Evolutionary conservation across 2,329 filamentous ascomycete genomes (phyloP), one percentile per base, ranked within the genome.

Genomic region (Pseudomassariella vexata): DNA sequence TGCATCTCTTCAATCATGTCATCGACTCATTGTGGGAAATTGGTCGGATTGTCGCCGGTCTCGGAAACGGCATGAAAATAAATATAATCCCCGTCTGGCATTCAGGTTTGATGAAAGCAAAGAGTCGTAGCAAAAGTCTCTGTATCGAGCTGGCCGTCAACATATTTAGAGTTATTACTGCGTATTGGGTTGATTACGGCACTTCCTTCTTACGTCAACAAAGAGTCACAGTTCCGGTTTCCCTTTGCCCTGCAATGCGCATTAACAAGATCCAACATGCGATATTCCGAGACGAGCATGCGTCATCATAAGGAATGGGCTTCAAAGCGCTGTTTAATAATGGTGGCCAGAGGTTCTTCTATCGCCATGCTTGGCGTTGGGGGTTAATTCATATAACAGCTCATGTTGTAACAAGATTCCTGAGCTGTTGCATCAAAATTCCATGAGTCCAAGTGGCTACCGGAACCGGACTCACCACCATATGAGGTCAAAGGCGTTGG

Each of bases 31-130:
- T n/a, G n/a, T n/a, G n/a, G n/a, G n/a, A n/a, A n/a, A n/a, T 67
- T 6, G 68, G 62, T 3, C 54, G 68, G 9, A 57, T 68, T 18
- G 53, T 72, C 8, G 62, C 68, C 1, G 68, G 68, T 5, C 41
- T 68, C 7, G 67, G 67, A 0, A 60, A 65, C 24, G 66, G 66
- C 8, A 58, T 65, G 22, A 57, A 64, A n/a, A n/a, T 11, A 6
- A 17, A n/a, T 3, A 8, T 63, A 0, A 60, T 60, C 0, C 64
- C 65, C 2, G 61, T 66, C 26, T 60, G 60, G 28, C 61, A 65
- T 28, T 50, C 64, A 2, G 67, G 70, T 30, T 61, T 61, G 14
- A 34, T 34, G 32, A 23, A 10, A 8, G 25, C 32, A 4, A 14
- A 28, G 7, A 29, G 21, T 7, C 32, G 32, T 9, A 26, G 32